Percentiles rank a stretch among this genome's conserved stretches.
These are phyloP conservation scores for Apiospora aurea DNA, from an alignment of 2,329 filamentous ascomycete genomes.

Conservation along the genomic window DNA sequence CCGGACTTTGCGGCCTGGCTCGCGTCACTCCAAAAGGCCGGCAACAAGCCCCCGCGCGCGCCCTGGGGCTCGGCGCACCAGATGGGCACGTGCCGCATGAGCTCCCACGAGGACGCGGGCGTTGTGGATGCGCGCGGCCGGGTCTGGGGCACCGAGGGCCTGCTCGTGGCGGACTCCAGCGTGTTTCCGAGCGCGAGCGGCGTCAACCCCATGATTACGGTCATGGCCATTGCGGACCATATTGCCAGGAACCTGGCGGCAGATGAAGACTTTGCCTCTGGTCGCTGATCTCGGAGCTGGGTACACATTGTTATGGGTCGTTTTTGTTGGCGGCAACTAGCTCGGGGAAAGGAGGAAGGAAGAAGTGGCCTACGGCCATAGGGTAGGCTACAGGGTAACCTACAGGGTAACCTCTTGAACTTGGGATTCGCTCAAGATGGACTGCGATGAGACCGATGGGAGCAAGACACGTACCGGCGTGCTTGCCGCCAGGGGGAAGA, in stretches of 20 bases:
- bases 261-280: conserved; percentile 49
- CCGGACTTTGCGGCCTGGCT: conserved; percentile 69
- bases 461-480: no score
- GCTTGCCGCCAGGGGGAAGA: no score
- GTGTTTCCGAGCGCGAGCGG: conserved; percentile 80
- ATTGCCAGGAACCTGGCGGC: conserved; percentile 64
- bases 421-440: no score
- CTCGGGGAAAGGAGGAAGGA: no score
- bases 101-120: conserved; percentile 55
- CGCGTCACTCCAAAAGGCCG: conserved; percentile 52
- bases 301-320: no score
- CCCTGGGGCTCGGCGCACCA: conserved; percentile 78
- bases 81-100: conserved; percentile 82
- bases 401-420: no score
- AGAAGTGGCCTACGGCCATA: no score
- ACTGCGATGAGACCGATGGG: no score
- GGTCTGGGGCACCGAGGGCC: conserved; percentile 70
- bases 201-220: conserved; percentile 83
- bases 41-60: conserved; percentile 57
- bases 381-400: no score
- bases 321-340: background rate
- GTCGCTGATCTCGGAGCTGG: background rate
- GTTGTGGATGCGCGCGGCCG: conserved; percentile 65
- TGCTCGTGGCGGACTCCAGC: conserved; percentile 78
- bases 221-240: conserved; percentile 73